Evolutionary conservation across 1,284 basidiomycete genomes (phyloP).

Genomic region (Peniophora sp.): DNA sequence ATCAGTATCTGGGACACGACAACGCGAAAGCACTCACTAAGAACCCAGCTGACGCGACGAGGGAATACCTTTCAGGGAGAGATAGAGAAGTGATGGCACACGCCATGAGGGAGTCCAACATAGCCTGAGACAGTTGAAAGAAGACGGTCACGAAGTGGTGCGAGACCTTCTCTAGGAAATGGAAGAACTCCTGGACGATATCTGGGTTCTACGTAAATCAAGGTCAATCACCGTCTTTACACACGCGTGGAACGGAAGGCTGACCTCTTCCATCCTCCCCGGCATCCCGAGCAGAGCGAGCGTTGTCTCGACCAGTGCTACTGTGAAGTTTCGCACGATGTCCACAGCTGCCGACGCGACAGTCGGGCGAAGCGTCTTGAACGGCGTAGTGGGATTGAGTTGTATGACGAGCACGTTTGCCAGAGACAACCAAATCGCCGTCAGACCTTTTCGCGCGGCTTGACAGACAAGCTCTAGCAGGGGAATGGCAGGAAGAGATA

Average conservation of each 20-base stretch:
- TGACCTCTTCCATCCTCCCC: slow-evolving; percentile 64
- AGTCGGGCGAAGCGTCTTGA: slow-evolving; percentile 32
- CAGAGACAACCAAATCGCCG: slow-evolving; percentile 77
- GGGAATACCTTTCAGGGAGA: slow-evolving; percentile 80
- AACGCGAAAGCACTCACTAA: slow-evolving; percentile 44
- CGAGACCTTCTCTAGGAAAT: slow-evolving; percentile 67
- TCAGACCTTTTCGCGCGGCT: slow-evolving; percentile 67
- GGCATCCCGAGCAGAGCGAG: slow-evolving; percentile 46
- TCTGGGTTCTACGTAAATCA: slow-evolving; percentile 94
- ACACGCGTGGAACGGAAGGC: no score
- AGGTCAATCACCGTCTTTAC: no score
- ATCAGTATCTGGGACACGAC: background rate
- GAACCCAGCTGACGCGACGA: slow-evolving; percentile 77
- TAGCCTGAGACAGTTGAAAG: slow-evolving; percentile 56
- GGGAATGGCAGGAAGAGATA: slow-evolving; percentile 74
- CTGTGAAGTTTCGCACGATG: slow-evolving; percentile 47
- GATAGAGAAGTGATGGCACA: slow-evolving; percentile 66
- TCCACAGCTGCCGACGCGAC: slow-evolving; percentile 32
- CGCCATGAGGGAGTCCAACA: slow-evolving; percentile 65
- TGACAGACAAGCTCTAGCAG: slow-evolving; percentile 72
- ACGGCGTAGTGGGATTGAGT: slow-evolving; percentile 62
- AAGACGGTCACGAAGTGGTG: slow-evolving; percentile 69
- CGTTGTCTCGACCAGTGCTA: slow-evolving; percentile 55
- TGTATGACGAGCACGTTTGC: slow-evolving; percentile 73
- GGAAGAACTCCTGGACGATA: slow-evolving; percentile 82